Conservation (phyloP, 73 alveolate genomes). For the Paramecium octaurelia region DNA sequence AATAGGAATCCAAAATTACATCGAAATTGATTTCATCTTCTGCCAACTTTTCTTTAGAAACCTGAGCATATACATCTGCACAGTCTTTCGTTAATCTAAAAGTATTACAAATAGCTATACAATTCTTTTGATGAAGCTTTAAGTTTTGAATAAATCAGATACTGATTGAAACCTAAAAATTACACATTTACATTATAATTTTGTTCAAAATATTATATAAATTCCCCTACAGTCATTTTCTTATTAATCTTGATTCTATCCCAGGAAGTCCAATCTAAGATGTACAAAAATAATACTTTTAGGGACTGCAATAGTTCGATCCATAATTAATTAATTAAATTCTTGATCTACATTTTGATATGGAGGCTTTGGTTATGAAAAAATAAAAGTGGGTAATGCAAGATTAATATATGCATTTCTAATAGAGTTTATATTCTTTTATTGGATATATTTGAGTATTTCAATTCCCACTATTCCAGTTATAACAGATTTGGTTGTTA, state of each 20-base stretch:
- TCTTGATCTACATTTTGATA: constrained; percentile 77
- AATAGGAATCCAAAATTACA: not conserved
- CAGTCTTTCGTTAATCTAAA: not conserved
- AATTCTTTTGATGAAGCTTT: not conserved
- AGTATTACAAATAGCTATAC: not conserved
- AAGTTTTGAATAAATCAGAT: not conserved
- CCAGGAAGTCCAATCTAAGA: constrained; percentile 71
- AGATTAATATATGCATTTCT: constrained; percentile 87
- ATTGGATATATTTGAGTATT: constrained; percentile 67
- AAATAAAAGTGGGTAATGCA: constrained; percentile 85
- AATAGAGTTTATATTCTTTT: constrained; percentile 70
- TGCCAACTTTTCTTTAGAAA: not conserved
- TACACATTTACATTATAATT: constrained; percentile 49
- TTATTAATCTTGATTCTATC: constrained; percentile 84
- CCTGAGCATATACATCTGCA: not conserved
- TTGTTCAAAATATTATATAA: constrained; percentile 65
- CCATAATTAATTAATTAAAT: constrained; percentile 69
- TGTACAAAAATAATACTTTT: constrained; percentile 58
- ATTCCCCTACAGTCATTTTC: constrained; percentile 75
- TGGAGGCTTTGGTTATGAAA: constrained; percentile 79
- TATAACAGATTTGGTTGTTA: constrained; percentile 99
- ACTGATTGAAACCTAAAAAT: not conserved
- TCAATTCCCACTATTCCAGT: constrained; percentile 92
- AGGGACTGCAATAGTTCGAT: constrained; percentile 89
- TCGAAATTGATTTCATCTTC: not conserved